A percentile compares a stretch with the other conserved stretches of the same genome.
Conservation (phyloP, 306 rosid species). For the Oxytropis ochrocephala region DNA sequence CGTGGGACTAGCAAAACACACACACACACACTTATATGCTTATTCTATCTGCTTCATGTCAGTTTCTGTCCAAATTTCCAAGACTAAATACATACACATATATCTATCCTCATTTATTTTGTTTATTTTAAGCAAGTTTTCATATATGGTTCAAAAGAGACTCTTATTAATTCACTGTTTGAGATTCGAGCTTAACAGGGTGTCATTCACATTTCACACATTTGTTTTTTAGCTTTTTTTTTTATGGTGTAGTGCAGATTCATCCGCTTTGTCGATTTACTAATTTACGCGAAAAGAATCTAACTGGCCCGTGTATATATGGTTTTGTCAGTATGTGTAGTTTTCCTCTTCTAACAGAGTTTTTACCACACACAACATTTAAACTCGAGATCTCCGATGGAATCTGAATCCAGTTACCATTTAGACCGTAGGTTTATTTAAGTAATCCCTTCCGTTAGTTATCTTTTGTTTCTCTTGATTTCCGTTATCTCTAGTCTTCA, state of each 20-base stretch:
- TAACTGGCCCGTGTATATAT: too few relatives aligned
- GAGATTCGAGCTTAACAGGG: conserved; percentile 77
- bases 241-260: too few relatives aligned
- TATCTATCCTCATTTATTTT: conserved; percentile 21
- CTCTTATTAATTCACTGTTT: conserved; percentile 42
- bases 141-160: conserved; percentile 42
- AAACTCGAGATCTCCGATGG: too few relatives aligned
- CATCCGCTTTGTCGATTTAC: too few relatives aligned
- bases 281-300: too few relatives aligned
- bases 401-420: too few relatives aligned
- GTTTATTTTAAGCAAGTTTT: conserved; percentile 18
- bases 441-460: conserved; percentile 25
- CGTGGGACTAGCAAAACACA: conserved; percentile 5
- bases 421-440: too few relatives aligned
- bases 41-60: conserved; percentile 41
- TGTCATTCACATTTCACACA: conserved; percentile 29
- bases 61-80: conserved; percentile 51
- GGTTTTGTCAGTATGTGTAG: too few relatives aligned
- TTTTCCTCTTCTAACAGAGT: too few relatives aligned
- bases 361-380: too few relatives aligned
- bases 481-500: conserved; percentile 20
- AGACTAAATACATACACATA: too few relatives aligned
- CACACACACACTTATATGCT: conserved; percentile 25
- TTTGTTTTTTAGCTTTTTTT: too few relatives aligned
- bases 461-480: conserved; percentile 19